Evolutionary conservation across 148 eudicot genomes (phyloP), one percentile per base, ranked within the genome.

Genomic region (Dianthus caryophyllus): DNA sequence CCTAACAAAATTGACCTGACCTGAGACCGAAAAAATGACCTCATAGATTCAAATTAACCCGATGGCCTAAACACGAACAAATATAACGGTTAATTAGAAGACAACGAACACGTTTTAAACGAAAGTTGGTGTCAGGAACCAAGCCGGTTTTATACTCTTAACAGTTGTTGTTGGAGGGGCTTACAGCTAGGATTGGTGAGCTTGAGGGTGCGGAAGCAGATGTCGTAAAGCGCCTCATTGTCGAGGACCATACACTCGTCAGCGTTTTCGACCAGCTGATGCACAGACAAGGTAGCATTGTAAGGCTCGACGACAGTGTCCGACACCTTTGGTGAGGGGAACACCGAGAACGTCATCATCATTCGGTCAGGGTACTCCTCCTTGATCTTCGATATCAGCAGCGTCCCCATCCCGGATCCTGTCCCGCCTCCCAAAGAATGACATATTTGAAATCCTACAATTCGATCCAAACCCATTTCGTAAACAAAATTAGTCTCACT

Each of bases 261-360:
- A 20, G 85, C 85, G 50, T 82, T 82, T 61, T 82, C 85, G 46
- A 82, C 85, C 8, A 83, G 77, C 71, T 83, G 86, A 39, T 83
- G 86, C 16, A 83, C 86, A 7, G 86, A 83, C 9, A 83, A 75
- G 0, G 86, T 83, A 3, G 86, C 86, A 43, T 83, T 83, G 71
- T 83, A 83, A 6, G 86, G 86, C 74, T 83, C 86, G 54, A 83
- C 86, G 65, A 83, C 86, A 0, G 84, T 83, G 59, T 83, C 86
- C 0, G 85, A 82, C 49, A 82, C 85, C 71, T 82, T 82, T 6
- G 85, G 85, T 11, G 85, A 82, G 1, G 85, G 86, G 53, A 83
- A 83, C 14, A 83, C 86, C 1, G 86, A 83, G 75, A 83, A 83
- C 5, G 86, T 83, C 48, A 83, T 69, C 84, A 83, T 77, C 86